Conservation (phyloP, 371 early-diverging fungal genomes). For the Basidiobolus meristosporus region DNA sequence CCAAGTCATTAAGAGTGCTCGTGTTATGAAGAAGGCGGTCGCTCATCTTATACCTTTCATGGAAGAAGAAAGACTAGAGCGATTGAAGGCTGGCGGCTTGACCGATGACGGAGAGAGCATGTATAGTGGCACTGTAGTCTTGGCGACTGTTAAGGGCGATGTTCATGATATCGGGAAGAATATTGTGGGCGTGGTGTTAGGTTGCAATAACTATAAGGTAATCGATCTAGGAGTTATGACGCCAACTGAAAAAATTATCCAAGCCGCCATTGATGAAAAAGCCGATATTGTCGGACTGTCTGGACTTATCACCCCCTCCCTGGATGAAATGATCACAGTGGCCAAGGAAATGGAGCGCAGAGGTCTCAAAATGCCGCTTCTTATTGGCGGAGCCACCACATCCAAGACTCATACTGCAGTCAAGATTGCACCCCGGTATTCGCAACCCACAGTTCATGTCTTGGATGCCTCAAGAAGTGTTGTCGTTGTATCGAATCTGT, state of each 20-base stretch:
- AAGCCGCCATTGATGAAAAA: slow-evolving; percentile 63
- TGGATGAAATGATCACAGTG: slow-evolving; percentile 89
- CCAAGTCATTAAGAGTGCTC: slow-evolving; percentile 89
- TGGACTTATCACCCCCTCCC: slow-evolving; percentile 82
- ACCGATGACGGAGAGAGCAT: neutral
- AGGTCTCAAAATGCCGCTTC: slow-evolving; percentile 66
- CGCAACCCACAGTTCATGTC: slow-evolving; percentile 42
- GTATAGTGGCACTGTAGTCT: slow-evolving; percentile 21
- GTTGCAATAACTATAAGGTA: slow-evolving; percentile 87
- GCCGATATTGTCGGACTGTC: slow-evolving; percentile 81
- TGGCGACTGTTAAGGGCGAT: slow-evolving; percentile 89
- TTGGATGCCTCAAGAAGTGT: slow-evolving; percentile 55
- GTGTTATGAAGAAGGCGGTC: slow-evolving; percentile 33
- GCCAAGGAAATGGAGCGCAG: slow-evolving; percentile 77
- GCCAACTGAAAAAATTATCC: slow-evolving; percentile 74
- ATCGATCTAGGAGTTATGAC: slow-evolving; percentile 90
- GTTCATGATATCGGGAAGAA: slow-evolving; percentile 83
- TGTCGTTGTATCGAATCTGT: slow-evolving; percentile 39
- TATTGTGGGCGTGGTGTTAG: slow-evolving; percentile 87
- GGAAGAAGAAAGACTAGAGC: slow-evolving; percentile 41
- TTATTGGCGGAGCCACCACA: slow-evolving; percentile 90
- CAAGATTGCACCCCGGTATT: slow-evolving; percentile 77
- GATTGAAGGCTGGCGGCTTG: neutral
- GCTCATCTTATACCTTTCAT: slow-evolving; percentile 85
- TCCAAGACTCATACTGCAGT: slow-evolving; percentile 90